Conservation (phyloP, 345 rosid genomes). For the Populus pruinosa region DNA sequence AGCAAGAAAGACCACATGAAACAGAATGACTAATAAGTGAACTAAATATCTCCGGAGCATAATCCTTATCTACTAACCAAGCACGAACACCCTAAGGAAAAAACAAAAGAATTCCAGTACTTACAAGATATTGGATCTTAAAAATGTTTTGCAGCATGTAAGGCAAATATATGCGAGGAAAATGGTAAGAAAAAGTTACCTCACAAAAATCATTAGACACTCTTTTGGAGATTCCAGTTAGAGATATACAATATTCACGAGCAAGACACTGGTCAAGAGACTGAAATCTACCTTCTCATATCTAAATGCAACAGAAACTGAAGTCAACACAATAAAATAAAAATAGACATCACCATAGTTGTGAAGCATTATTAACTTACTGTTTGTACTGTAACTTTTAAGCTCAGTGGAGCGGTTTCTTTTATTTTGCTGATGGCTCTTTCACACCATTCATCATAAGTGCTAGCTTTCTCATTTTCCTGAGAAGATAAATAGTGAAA, state of each 20-base stretch:
- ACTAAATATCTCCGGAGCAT: slow-evolving; percentile 74
- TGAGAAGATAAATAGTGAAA: slow-evolving; percentile 17
- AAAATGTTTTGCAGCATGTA: not conserved
- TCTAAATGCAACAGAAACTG: slow-evolving; percentile 34
- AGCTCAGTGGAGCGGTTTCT: slow-evolving; percentile 91
- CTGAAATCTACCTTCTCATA: slow-evolving; percentile 87
- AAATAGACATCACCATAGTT: slow-evolving; percentile 11
- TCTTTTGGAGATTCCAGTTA: slow-evolving; percentile 47
- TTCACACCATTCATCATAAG: slow-evolving; percentile 61
- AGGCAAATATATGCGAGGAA: not conserved
- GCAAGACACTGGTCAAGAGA: slow-evolving; percentile 81
- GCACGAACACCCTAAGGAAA: slow-evolving; percentile 72
- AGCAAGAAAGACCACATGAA: not conserved
- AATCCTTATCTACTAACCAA: slow-evolving; percentile 75
- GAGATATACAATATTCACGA: slow-evolving; percentile 70
- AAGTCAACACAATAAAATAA: not conserved
- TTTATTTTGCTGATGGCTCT: slow-evolving; percentile 51
- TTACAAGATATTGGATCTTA: not conserved
- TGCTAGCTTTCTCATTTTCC: slow-evolving; percentile 57
- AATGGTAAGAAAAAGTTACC: slow-evolving; percentile 33
- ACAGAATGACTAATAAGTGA: not conserved
- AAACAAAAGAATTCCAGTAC: not conserved
- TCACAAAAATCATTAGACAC: slow-evolving; percentile 77
- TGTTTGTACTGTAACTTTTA: slow-evolving; percentile 73
- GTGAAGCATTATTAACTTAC: slow-evolving; percentile 41